Percentiles rank a stretch among this genome's conserved stretches.
phyloP scores from a whole-genome alignment of 768 basidiomycete genomes.

The Piloderma croceum region DNA sequence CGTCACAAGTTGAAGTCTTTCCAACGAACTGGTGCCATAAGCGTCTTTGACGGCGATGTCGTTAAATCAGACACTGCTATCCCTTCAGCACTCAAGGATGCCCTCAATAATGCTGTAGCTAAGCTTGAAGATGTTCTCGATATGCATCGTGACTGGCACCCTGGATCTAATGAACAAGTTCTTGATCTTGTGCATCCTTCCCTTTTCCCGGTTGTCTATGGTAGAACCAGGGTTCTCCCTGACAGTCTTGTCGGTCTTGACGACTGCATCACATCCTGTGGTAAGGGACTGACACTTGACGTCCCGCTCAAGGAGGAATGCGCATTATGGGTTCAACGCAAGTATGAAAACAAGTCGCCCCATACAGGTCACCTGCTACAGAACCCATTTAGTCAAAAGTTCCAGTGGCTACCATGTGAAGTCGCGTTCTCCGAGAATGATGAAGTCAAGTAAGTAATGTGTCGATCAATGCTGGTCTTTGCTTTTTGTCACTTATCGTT shows the following conservation, averaged over 20 bases:
- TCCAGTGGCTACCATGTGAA: conserved; percentile 25
- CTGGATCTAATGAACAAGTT: conserved; percentile 36
- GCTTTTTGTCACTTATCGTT: too few relatives aligned
- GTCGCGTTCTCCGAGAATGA: conserved; percentile 19
- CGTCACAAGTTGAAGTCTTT: conserved; percentile 16
- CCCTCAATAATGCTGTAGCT: conserved; percentile 21
- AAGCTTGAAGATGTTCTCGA: conserved; percentile 33
- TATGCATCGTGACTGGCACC: conserved; percentile 41
- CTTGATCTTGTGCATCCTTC: conserved; percentile 44
- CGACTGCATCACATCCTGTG: neutral
- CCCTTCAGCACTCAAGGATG: conserved; percentile 17
- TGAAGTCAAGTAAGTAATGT: conserved; percentile 8
- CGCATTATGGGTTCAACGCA: too few relatives aligned
- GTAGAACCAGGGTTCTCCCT: conserved; percentile 16
- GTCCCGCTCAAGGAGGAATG: too few relatives aligned
- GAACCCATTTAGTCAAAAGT: conserved; percentile 11
- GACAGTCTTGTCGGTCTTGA: neutral
- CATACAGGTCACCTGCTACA: too few relatives aligned
- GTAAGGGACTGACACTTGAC: neutral
- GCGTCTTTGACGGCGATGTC: conserved; percentile 24
- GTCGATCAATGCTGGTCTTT: too few relatives aligned
- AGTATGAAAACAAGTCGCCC: too few relatives aligned
- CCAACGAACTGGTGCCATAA: conserved; percentile 6
- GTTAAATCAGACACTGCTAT: too few relatives aligned
- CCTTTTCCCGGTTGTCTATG: conserved; percentile 36